Evolutionary conservation across 345 rosid species (phyloP).

Genomic region (Eucalyptus polybractea): DNA sequence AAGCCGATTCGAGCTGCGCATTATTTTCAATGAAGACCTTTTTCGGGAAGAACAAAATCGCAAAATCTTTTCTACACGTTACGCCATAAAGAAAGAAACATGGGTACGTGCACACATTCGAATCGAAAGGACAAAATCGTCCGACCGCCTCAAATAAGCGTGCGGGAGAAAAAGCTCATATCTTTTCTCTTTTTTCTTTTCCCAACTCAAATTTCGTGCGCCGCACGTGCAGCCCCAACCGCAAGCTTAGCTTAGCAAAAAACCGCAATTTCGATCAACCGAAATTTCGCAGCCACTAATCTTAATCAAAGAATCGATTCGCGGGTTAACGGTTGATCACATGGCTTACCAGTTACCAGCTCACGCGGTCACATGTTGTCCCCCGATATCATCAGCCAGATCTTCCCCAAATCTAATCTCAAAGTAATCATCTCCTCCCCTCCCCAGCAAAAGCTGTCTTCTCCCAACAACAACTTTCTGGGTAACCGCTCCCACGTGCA

Average conservation of each 20-base stretch:
- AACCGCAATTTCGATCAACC: background rate
- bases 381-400: background rate
- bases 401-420: background rate
- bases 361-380: conserved; percentile 39
- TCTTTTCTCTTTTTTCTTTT: background rate
- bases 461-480: background rate
- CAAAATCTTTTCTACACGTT: background rate
- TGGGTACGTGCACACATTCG: background rate
- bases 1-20: background rate
- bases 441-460: background rate
- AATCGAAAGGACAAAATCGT: background rate
- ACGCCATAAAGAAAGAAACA: background rate
- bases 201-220: background rate
- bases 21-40: background rate
- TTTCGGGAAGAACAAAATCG: background rate
- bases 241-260: background rate
- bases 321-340: conserved; percentile 25
- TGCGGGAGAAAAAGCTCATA: background rate
- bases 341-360: conserved; percentile 58
- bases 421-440: background rate
- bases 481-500: conserved; percentile 21
- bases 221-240: background rate
- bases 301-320: background rate
- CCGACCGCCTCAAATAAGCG: background rate
- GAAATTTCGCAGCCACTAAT: background rate